These are phyloP conservation scores for Pyrenochaeta sp. DNA, from an alignment of 2,329 filamentous ascomycete genomes.

Conservation along the genomic window DNA sequence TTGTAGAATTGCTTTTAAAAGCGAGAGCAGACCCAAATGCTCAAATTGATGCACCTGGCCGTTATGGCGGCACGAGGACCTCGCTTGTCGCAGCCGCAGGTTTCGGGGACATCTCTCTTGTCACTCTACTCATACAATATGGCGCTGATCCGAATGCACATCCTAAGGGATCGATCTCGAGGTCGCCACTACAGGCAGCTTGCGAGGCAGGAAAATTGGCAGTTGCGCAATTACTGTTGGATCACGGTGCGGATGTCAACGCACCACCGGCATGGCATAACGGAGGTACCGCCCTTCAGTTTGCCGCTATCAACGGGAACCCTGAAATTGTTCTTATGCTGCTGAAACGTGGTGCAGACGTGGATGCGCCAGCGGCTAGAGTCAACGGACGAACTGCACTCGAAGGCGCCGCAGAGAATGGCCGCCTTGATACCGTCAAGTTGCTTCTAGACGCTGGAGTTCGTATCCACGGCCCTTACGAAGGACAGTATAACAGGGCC, in stretches of 20 bases:
- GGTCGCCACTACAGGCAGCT: not conserved
- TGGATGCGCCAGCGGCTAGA: not conserved
- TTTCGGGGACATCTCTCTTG: not conserved
- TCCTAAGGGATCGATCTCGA: not conserved
- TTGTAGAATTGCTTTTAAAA: not conserved
- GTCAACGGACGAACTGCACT: slow-evolving; percentile 31
- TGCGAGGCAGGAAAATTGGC: not conserved
- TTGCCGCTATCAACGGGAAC: not conserved
- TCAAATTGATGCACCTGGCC: not conserved
- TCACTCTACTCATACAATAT: not conserved
- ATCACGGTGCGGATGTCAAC: slow-evolving; percentile 2
- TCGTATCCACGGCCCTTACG: not conserved
- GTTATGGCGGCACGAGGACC: not conserved
- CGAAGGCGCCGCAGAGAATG: slow-evolving; percentile 36
- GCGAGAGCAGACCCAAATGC: not conserved
- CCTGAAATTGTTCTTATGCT: not conserved
- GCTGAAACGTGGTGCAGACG: not conserved
- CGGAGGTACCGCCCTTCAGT: slow-evolving; percentile 1
- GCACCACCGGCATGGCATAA: not conserved
- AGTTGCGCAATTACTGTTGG: not conserved
- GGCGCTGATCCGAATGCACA: slow-evolving; percentile 2
- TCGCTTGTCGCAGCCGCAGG: not conserved
- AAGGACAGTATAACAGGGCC: not conserved
- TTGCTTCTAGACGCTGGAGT: slow-evolving; percentile 2
- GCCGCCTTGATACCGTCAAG: slow-evolving; percentile 35